A percentile compares a stretch with the other conserved stretches of the same genome.
Evolutionary conservation across 257 asterid genomes (phyloP).

Genomic region (Plectranthus barbatus): DNA sequence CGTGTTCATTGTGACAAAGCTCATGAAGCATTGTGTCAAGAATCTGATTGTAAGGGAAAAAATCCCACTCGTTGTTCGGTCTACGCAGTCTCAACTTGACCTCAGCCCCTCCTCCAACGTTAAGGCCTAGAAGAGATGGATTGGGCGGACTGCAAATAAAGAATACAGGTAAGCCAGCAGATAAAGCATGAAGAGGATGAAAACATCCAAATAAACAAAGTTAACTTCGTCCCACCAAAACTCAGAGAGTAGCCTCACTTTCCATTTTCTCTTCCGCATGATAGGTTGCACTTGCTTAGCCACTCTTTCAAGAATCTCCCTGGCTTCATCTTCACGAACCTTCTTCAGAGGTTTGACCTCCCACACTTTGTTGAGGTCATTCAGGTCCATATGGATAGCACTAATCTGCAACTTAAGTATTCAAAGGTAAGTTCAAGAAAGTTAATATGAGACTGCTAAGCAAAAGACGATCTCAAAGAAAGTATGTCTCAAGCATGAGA

Average conservation of each 20-base stretch:
- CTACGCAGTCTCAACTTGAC: conserved; percentile 69
- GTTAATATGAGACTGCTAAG: neutral
- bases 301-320: conserved; percentile 66
- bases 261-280: conserved; percentile 73
- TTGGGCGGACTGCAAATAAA: conserved; percentile 53
- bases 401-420: conserved; percentile 15
- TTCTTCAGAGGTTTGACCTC: conserved; percentile 59
- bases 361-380: conserved; percentile 87
- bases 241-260: conserved; percentile 69
- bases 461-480: neutral
- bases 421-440: neutral
- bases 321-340: conserved; percentile 63
- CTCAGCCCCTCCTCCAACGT: conserved; percentile 76
- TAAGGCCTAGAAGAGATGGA: conserved; percentile 62
- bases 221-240: conserved; percentile 43
- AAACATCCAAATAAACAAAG: neutral
- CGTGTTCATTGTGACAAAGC: conserved; percentile 78
- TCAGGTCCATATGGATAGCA: conserved; percentile 45
- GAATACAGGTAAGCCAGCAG: conserved; percentile 8
- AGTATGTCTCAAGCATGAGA: neutral
- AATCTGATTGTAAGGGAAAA: conserved; percentile 57
- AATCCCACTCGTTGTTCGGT: conserved; percentile 68
- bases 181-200: neutral
- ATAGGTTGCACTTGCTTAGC: conserved; percentile 89
- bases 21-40: conserved; percentile 89